Evolutionary conservation across 495 filamentous ascomycete species (phyloP).

Genomic region (Sporormia fimetaria): DNA sequence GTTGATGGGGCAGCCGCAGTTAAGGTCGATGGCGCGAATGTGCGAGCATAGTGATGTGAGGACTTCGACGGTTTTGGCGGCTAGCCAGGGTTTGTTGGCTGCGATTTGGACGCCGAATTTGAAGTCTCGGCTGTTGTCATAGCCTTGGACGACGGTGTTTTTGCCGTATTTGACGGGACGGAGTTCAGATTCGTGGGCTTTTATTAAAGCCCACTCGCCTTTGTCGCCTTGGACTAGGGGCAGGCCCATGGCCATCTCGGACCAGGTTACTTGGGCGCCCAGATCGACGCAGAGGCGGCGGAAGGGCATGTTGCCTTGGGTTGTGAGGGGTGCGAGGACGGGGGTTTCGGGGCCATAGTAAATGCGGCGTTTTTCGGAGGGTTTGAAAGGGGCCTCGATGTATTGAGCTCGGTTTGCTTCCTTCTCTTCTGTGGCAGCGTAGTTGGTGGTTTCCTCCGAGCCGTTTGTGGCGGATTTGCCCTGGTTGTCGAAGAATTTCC

Average conservation of each 20-base stretch:
- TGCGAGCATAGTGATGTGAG: constrained; percentile 64
- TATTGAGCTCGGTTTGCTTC: constrained; percentile 66
- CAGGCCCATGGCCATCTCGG: constrained; percentile 93
- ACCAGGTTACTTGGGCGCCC: constrained; percentile 89
- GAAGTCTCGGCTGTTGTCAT: constrained; percentile 70
- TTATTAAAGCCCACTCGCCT: constrained; percentile 88
- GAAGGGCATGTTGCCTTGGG: constrained; percentile 95
- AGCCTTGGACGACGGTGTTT: constrained; percentile 48
- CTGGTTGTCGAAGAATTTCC: constrained; percentile 6
- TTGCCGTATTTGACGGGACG: constrained; percentile 49
- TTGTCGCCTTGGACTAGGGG: constrained; percentile 86
- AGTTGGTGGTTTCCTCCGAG: constrained; percentile 38
- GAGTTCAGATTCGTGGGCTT: constrained; percentile 72
- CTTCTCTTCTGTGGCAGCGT: constrained; percentile 7
- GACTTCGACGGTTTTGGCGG: constrained; percentile 73
- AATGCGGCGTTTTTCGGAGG: constrained; percentile 83
- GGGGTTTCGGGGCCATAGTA: constrained; percentile 93
- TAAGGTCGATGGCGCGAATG: constrained; percentile 81
- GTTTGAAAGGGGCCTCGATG: constrained; percentile 69
- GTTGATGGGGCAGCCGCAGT: constrained; percentile 95
- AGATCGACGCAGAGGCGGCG: constrained; percentile 81
- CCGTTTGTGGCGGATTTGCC: constrained; percentile 11
- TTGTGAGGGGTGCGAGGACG: constrained; percentile 76
- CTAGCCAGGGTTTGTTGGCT: constrained; percentile 77
- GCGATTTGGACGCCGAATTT: constrained; percentile 89